These are phyloP conservation scores for Calocera viscosa DNA, from an alignment of 768 basidiomycete species.

Conservation along the genomic window DNA sequence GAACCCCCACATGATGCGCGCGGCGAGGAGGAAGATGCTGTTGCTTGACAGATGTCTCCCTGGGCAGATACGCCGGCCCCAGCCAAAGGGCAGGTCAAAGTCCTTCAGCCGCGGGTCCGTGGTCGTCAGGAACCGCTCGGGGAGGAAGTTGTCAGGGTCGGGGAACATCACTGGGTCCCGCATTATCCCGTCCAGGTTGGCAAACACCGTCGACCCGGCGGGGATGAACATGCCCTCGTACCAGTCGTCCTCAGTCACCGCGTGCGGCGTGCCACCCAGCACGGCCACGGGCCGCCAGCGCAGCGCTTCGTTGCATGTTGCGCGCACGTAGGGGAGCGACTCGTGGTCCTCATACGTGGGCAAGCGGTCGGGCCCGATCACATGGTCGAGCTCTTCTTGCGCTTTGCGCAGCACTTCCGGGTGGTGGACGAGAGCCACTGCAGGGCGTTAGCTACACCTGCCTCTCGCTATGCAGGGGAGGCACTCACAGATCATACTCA, in stretches of 20 bases:
- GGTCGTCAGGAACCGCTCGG: conserved; percentile 9
- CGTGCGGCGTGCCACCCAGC: conserved; percentile 4
- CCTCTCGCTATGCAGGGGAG: neutral
- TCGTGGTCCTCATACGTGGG: conserved; percentile 22
- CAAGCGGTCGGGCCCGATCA: conserved; percentile 17
- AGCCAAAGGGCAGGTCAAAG: conserved; percentile 6
- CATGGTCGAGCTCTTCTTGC: conserved; percentile 11
- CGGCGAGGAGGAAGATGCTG: conserved; percentile 1
- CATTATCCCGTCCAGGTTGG: neutral
- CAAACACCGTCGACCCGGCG: neutral
- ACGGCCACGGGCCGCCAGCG: conserved; percentile 12
- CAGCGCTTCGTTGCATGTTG: conserved; percentile 23
- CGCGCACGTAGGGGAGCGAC: conserved; percentile 24
- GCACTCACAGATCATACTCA: neutral
- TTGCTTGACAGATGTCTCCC: neutral
- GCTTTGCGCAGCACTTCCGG: neutral
- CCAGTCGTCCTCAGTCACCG: neutral
- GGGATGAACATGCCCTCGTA: conserved; percentile 8
- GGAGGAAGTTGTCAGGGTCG: conserved; percentile 9
- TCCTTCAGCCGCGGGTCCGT: conserved; percentile 2
- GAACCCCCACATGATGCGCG: conserved; percentile 4
- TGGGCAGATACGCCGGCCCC: neutral
- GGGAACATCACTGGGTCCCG: conserved; percentile 8
- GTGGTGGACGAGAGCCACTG: conserved; percentile 10
- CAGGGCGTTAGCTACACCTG: neutral